Conservation (phyloP, 345 rosid species). For the Lepidium africanum region DNA sequence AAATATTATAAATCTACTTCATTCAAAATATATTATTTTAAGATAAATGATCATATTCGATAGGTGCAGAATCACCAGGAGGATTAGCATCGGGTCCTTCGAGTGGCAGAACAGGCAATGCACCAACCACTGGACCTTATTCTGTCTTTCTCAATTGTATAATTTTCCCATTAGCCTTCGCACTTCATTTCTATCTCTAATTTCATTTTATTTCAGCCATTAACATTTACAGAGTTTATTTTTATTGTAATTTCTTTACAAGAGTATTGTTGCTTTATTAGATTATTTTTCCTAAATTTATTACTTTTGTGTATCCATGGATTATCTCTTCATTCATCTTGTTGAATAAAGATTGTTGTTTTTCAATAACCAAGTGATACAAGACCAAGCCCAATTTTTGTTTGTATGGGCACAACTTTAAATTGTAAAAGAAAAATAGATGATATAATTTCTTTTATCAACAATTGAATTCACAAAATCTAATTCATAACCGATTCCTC, state of each 20-base stretch:
- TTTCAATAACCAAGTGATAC: neutral
- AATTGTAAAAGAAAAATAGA: too few relatives aligned
- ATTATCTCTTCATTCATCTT: constrained; percentile 18
- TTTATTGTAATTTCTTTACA: neutral
- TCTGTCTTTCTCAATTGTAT: constrained; percentile 10
- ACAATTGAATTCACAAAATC: too few relatives aligned
- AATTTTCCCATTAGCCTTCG: constrained; percentile 4
- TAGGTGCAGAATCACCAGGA: constrained; percentile 15
- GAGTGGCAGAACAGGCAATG: neutral
- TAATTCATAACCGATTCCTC: too few relatives aligned
- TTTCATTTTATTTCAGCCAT: neutral
- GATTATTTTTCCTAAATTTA: neutral
- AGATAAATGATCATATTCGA: neutral
- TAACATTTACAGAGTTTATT: neutral
- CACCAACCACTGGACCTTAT: constrained; percentile 7
- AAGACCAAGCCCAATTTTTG: neutral
- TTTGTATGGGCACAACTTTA: too few relatives aligned
- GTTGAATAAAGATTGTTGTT: neutral
- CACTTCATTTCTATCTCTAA: neutral
- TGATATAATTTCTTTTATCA: too few relatives aligned
- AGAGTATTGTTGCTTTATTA: constrained; percentile 11
- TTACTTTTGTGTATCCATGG: neutral
- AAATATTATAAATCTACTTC: too few relatives aligned
- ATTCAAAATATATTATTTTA: too few relatives aligned
- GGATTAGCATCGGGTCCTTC: constrained; percentile 16